Base-by-base conservation (phyloP, 768 basidiomycete species). In the Trametes villosa region DNA sequence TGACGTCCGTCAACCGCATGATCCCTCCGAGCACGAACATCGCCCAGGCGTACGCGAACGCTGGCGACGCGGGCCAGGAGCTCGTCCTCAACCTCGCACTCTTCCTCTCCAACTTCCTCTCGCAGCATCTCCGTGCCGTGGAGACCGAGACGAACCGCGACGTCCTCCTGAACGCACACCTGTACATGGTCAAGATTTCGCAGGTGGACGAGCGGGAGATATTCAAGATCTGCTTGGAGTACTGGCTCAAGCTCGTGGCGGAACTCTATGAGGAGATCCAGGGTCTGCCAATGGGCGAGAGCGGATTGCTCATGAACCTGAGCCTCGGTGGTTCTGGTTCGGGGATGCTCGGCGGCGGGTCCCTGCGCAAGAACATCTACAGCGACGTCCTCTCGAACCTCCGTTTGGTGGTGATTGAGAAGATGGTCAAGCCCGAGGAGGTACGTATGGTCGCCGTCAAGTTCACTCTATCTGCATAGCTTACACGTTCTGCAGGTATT, bases 401-500 rank as follows among this genome's bases (percentile, higher is more conserved):
- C 67, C 85, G 97, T 44, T 76, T 98, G 60, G 96, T 98, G 45
- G 94, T 99, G 70, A 96, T 98, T 67, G 96, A 98, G 77, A 85
- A 93, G 68, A 99, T 99, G 97, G 97, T 98, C 65, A 99, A 98
- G 74, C 97, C 97, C 5, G 97, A 99, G 75, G 97, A 99, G 85
- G 96, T 94, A 61, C 40, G 83, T 73, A 18, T 33, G 26, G 24
- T 53, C 65, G 44, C 15, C 38, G 29, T 15, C 42, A 61, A 40
- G 38, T 9, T 40, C 29, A 18, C 48, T 33, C 31, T 38, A 24
- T 33, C 60, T 45, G 46, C 38, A 29, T 38, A 59, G 64, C 30
- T 55, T 22, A 59, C 22, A n/a, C 7, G 4, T 49, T 20, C 7
- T 18, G 5, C 54, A 98, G 95, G 96, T 98, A 8, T 81, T 99